Evolutionary conservation across 495 filamentous ascomycete genomes (phyloP).

Genomic region (Tuber umbilicatum): DNA sequence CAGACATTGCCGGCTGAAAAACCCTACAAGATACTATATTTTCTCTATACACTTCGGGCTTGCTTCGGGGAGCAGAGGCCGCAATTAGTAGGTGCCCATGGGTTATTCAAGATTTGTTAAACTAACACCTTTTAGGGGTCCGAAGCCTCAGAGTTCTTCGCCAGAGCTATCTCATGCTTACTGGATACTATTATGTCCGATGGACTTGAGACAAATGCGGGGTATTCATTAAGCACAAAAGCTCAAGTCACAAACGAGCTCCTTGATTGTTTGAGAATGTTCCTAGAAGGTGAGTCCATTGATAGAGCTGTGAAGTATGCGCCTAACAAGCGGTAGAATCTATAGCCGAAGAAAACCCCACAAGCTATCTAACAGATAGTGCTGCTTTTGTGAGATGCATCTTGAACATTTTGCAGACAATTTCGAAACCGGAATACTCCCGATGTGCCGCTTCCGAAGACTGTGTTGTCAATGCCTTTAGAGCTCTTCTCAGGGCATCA

Average conservation of each 20-base stretch:
- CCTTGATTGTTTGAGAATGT: constrained; percentile 31
- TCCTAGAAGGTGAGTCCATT: constrained; percentile 34
- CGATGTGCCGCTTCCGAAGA: constrained; percentile 37
- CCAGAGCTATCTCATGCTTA: constrained; percentile 28
- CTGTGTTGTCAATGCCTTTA: constrained; percentile 48
- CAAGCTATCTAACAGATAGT: constrained; percentile 32
- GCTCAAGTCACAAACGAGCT: constrained; percentile 38
- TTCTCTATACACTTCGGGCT: constrained; percentile 55
- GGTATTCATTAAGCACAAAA: constrained; percentile 31
- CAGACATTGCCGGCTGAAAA: constrained; percentile 62
- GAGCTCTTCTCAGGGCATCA: constrained; percentile 53
- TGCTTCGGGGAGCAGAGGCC: constrained; percentile 49
- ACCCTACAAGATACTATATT: constrained; percentile 70
- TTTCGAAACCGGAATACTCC: constrained; percentile 29
- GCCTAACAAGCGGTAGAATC: constrained; percentile 33
- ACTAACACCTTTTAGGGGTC: constrained; percentile 23
- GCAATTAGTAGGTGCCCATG: constrained; percentile 41
- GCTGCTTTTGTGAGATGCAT: constrained; percentile 39
- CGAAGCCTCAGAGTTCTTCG: constrained; percentile 22
- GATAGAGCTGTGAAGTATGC: not conserved
- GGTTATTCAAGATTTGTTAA: constrained; percentile 7
- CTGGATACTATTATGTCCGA: constrained; percentile 28
- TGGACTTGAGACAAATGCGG: constrained; percentile 29
- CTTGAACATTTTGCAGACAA: constrained; percentile 30
- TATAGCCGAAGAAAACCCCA: constrained; percentile 13